Percentiles rank a stretch among this genome's conserved stretches.
These are phyloP conservation scores for Ministeria vibrans DNA, from an alignment of 78 protist genomes.

Conservation along the genomic window DNA sequence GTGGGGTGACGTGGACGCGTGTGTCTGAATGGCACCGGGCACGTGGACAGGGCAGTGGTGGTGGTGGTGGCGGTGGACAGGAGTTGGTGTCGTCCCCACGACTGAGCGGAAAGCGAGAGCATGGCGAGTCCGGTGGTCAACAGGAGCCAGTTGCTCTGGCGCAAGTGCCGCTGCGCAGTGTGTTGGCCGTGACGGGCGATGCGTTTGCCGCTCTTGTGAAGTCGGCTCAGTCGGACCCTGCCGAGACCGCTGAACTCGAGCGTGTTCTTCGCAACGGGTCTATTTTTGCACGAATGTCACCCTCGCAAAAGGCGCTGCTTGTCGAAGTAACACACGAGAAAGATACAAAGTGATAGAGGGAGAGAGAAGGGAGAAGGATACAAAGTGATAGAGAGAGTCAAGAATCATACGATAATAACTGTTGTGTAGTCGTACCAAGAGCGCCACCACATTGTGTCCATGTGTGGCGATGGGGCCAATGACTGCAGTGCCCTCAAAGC, in stretches of 20 bases:
- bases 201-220: slow-evolving; percentile 5
- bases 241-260: not conserved
- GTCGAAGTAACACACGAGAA: no score
- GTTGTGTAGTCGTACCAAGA: not conserved
- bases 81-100: not conserved
- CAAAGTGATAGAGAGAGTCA: no score
- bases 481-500: slow-evolving; percentile 76
- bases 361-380: no score
- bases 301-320: slow-evolving; percentile 50
- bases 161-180: not conserved
- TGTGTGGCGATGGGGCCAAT: slow-evolving; percentile 85
- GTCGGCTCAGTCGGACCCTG: no score
- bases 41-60: no score
- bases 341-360: no score
- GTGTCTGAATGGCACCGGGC: no score
- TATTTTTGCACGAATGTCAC: slow-evolving; percentile 68
- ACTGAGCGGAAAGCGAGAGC: not conserved
- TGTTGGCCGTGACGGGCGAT: slow-evolving; percentile 24
- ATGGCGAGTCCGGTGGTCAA: no score
- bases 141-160: not conserved
- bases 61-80: not conserved
- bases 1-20: no score
- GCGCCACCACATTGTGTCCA: slow-evolving; percentile 17
- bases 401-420: no score
- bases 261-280: not conserved